Base-by-base conservation (phyloP, 2,329 filamentous ascomycete genomes). In the Aspergillus phoenicis region DNA sequence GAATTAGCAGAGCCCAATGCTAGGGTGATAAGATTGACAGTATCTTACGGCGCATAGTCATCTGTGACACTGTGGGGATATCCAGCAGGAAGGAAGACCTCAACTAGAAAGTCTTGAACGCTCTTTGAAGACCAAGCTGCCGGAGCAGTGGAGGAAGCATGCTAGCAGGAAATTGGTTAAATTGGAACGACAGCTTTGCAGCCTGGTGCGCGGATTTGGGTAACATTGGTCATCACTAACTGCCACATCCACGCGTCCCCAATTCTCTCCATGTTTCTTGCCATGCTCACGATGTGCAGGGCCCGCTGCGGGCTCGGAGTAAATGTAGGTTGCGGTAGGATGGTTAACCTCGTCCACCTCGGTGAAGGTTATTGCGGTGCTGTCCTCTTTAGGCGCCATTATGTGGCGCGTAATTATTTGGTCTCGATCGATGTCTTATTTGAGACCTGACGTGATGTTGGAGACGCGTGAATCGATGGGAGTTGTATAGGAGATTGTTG, bases 1-100 rank as follows among this genome's bases (percentile, higher is more conserved):
- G n/a, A 10, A 10, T 26, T 0, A 33, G 72, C 56, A 73, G 66
- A 39, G 45, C 26, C 39, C 5, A 11, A 41, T 10, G 13, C 8
- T 15, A 48, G n/a, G 20, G 10, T 28, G 7, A 15, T 15, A 24
- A 8, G 4, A 5, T 30, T 45, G 47, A 8, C 53, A 30, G 39
- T 33, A n/a, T 68, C 70, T 65, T 60, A 96, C 79, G 89, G 83
- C 4, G 92, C 81, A 76, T 97, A 97, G 76, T 97, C 93, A 13
- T 86, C 81, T 1, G 90, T 94, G 30, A 97, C 93, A 52, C 89
- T 95, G 66, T 93, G 86, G 0, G 93, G 93, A 75, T 89, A 97
- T n/a, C 93, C 93, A 1, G 90, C 88, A 0, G 93, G 93, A 1
- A 97, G 83, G 72, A 97, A 96, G 28, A 93, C 85, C 66, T 91